These are phyloP conservation scores for Cladorrhinum samala DNA, from an alignment of 495 filamentous ascomycete genomes.

Conservation along the genomic window DNA sequence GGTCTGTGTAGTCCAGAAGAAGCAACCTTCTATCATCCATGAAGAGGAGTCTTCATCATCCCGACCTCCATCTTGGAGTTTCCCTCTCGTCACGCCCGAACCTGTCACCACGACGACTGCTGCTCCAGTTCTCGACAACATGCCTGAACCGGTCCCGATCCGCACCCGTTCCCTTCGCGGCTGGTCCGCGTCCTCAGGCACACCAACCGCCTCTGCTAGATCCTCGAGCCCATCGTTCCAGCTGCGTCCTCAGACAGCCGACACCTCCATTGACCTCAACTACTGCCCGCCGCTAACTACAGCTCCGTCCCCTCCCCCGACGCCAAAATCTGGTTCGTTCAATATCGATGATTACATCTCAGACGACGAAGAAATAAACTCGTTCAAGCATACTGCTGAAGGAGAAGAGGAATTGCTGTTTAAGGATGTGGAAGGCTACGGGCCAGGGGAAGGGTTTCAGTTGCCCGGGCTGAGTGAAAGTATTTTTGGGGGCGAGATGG, in stretches of 20 bases:
- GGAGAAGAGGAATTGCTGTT: slow-evolving; percentile 43
- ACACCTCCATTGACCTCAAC: slow-evolving; percentile 35
- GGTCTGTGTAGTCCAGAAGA: slow-evolving; percentile 3
- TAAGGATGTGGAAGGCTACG: slow-evolving; percentile 30
- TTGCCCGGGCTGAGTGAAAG: slow-evolving; percentile 33
- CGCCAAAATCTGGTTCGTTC: slow-evolving; percentile 15
- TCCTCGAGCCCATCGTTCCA: slow-evolving; percentile 30
- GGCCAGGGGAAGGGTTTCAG: slow-evolving; percentile 24
- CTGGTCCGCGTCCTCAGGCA: slow-evolving; percentile 38
- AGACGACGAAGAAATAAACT: slow-evolving; percentile 30
- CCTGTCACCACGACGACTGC: neutral
- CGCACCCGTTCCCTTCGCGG: slow-evolving; percentile 31
- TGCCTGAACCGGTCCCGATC: slow-evolving; percentile 5
- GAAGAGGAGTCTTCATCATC: slow-evolving; percentile 2
- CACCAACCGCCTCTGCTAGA: slow-evolving; percentile 26
- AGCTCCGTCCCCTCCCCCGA: slow-evolving; percentile 7
- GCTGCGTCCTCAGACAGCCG: slow-evolving; percentile 35
- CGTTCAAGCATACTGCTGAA: slow-evolving; percentile 25
- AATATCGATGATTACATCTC: slow-evolving; percentile 38
- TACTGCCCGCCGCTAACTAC: slow-evolving; percentile 15
- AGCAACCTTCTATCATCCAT: neutral
- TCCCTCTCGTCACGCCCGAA: neutral
- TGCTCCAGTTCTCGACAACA: slow-evolving; percentile 9
- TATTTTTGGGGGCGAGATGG: neutral
- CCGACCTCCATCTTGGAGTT: neutral